Percentiles rank a stretch among this genome's conserved stretches.
Conservation (phyloP, 257 asterid genomes). For the Thymus mandschuricus region DNA sequence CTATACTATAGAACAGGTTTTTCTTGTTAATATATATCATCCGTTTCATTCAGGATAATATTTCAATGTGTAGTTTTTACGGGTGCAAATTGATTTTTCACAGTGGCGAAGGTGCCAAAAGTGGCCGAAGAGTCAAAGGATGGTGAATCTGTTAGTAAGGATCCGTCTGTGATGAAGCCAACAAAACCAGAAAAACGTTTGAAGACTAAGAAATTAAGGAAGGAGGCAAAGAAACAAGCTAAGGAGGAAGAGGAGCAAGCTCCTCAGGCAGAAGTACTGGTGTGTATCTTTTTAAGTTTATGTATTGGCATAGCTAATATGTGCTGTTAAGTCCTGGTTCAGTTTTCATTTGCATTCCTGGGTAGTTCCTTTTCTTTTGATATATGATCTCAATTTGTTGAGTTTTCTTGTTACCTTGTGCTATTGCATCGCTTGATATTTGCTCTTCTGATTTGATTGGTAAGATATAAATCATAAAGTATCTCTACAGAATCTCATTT, state of each 20-base stretch:
- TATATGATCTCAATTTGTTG: too few species aligned
- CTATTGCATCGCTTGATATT: too few species aligned
- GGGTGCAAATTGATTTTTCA: conserved; percentile 7
- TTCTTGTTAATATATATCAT: neutral
- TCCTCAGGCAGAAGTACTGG: conserved; percentile 85
- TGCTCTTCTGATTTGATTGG: too few species aligned
- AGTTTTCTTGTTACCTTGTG: too few species aligned
- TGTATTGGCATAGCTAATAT: conserved; percentile 13
- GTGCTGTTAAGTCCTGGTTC: neutral
- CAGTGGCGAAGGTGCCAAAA: conserved; percentile 53
- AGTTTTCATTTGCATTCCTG: too few species aligned
- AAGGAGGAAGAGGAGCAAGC: conserved; percentile 68
- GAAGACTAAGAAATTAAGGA: conserved; percentile 71
- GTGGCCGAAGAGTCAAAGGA: conserved; percentile 52
- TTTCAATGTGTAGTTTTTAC: neutral
- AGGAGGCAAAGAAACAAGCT: conserved; percentile 82
- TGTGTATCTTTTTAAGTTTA: conserved; percentile 28
- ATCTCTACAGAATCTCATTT: too few species aligned
- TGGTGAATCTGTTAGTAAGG: conserved; percentile 42
- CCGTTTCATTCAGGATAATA: neutral
- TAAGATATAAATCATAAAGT: too few species aligned
- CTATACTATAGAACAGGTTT: conserved; percentile 70
- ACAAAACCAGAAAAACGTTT: conserved; percentile 82
- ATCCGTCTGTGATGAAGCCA: conserved; percentile 46
- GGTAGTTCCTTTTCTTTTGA: too few species aligned